These are phyloP conservation scores for Miscanthus lutarioriparius DNA, from an alignment of 176 grass and related monocot species.

Conservation along the genomic window DNA sequence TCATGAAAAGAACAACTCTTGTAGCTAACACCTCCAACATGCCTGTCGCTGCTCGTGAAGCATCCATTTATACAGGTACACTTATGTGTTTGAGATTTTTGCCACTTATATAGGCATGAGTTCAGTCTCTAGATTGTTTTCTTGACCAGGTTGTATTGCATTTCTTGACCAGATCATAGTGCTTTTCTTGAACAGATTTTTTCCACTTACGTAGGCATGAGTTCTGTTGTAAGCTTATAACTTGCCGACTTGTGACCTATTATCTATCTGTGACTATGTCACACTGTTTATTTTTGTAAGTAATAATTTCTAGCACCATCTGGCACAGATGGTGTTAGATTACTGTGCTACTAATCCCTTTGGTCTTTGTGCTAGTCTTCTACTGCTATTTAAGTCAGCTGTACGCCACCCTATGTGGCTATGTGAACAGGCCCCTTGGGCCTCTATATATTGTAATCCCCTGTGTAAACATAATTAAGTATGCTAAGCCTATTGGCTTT, in stretches of 20 bases:
- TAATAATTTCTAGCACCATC: neutral
- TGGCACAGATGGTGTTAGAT: no score
- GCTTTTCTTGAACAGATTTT: neutral
- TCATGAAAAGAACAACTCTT: conserved; percentile 93
- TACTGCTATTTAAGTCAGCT: no score
- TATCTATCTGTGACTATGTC: neutral
- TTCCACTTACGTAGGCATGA: neutral
- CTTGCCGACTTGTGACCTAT: neutral
- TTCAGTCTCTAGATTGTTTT: neutral
- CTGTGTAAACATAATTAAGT: no score
- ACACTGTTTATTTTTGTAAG: neutral
- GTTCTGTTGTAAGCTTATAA: conserved; percentile 9
- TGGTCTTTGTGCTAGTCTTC: no score
- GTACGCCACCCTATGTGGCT: no score
- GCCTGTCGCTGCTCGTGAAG: conserved; percentile 96
- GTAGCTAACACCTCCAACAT: conserved; percentile 98
- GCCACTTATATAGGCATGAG: neutral
- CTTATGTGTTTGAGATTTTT: conserved; percentile 1
- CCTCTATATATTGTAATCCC: no score
- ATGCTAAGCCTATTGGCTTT: no score
- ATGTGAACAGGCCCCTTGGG: no score
- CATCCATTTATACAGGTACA: conserved; percentile 90
- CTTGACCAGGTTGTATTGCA: neutral
- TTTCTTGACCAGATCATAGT: neutral
- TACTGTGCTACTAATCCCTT: no score